Conservation (phyloP, 768 basidiomycete species). For the Cyathus striatus region DNA sequence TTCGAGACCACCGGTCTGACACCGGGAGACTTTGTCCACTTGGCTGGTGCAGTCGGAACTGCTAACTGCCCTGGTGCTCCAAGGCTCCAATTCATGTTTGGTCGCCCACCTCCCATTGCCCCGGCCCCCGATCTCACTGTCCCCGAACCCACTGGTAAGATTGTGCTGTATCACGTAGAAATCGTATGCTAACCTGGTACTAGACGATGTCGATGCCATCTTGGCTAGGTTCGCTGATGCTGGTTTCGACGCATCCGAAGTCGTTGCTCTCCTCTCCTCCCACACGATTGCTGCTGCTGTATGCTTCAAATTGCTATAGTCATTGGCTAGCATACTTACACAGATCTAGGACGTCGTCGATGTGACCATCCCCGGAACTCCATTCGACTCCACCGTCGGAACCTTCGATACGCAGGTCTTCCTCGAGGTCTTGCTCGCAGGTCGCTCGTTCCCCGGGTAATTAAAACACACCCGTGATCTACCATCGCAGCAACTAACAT, state of each 20-base stretch:
- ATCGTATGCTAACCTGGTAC: not conserved
- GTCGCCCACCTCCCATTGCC: conserved; percentile 12
- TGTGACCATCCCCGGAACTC: conserved; percentile 4
- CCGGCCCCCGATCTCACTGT: conserved; percentile 10
- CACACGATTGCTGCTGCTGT: conserved; percentile 11
- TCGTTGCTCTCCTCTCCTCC: conserved; percentile 10
- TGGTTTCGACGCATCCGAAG: conserved; percentile 9
- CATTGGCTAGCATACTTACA: not conserved
- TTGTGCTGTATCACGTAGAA: not conserved
- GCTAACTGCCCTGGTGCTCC: conserved; percentile 30
- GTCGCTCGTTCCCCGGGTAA: not conserved
- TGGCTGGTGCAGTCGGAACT: conserved; percentile 29
- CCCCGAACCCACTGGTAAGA: conserved; percentile 11
- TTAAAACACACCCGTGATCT: not conserved
- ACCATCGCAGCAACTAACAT: not conserved
- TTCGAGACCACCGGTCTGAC: conserved; percentile 18
- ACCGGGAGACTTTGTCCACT: conserved; percentile 33
- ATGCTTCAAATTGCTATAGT: not conserved
- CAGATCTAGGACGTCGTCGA: not conserved
- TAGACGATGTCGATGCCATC: conserved; percentile 8
- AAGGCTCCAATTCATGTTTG: conserved; percentile 21
- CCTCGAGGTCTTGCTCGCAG: not conserved
- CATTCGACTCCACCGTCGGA: not conserved
- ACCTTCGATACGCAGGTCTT: not conserved
- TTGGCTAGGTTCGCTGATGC: conserved; percentile 12